A percentile compares a stretch with the other conserved stretches of the same genome.
Evolutionary conservation across 805 yeast species (phyloP).

Genomic region (Sugiyamaella boreocaroliniensis): DNA sequence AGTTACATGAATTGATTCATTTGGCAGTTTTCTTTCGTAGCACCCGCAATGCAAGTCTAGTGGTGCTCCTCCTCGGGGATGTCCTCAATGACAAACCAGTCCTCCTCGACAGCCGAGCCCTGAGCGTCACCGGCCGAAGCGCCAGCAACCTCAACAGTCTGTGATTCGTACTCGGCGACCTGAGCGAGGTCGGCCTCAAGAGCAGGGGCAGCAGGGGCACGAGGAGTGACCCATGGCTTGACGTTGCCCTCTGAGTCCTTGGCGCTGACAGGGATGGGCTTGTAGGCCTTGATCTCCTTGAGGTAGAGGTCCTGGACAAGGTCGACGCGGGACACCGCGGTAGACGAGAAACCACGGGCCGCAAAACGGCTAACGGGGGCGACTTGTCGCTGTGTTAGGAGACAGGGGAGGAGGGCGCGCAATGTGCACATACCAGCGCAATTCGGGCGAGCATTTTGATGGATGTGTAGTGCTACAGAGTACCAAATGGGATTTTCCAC

Average conservation of each 20-base stretch:
- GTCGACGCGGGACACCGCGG: slow-evolving; percentile 30
- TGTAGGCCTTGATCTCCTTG: slow-evolving; percentile 80
- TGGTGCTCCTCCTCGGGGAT: slow-evolving; percentile 30
- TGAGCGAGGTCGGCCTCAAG: slow-evolving; percentile 70
- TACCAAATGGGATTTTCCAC: neutral
- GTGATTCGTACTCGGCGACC: slow-evolving; percentile 39
- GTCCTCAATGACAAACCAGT: slow-evolving; percentile 41
- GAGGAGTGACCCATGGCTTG: slow-evolving; percentile 76
- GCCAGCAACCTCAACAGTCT: slow-evolving; percentile 34
- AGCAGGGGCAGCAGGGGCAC: slow-evolving; percentile 68
- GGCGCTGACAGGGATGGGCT: slow-evolving; percentile 69
- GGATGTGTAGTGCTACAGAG: neutral
- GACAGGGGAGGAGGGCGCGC: neutral
- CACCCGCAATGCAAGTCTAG: slow-evolving; percentile 16
- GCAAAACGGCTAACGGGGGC: slow-evolving; percentile 7
- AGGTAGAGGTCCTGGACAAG: slow-evolving; percentile 79
- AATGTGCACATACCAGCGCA: slow-evolving; percentile 12
- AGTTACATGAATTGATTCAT: neutral
- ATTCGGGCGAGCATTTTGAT: slow-evolving; percentile 11
- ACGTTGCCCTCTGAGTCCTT: slow-evolving; percentile 73
- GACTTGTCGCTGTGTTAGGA: slow-evolving; percentile 11
- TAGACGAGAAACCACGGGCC: slow-evolving; percentile 15
- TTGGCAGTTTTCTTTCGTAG: neutral
- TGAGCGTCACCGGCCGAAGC: slow-evolving; percentile 20
- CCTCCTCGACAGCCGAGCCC: slow-evolving; percentile 25